Base-by-base conservation (phyloP, 495 filamentous ascomycete species). In the Penicillium samsonianum region DNA sequence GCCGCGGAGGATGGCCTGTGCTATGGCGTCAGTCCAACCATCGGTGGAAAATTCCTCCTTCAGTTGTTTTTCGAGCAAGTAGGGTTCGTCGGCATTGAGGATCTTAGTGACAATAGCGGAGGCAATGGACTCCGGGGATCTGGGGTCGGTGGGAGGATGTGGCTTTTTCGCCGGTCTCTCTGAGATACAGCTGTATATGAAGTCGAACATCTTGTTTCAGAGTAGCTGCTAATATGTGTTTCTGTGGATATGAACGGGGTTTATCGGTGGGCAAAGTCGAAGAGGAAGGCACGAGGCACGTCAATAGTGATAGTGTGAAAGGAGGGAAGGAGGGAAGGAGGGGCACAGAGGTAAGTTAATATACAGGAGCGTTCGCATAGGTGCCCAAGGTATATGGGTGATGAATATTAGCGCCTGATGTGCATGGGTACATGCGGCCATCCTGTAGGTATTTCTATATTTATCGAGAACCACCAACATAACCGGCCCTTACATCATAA, bases 21-120 rank as follows among this genome's bases (percentile, higher is more conserved):
- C 77, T 12, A 81, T 56, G 8, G 59, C 49, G 26, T 78, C 70
- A 7, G 65, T 70, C 79, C 79, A 82, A 11, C 73, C 68, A 19
- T 55, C 59, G 28, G 59, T 51, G 11, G n/a, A 16, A 45, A 68
- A 30, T 0, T 16, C 26, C 6, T 65, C 62, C 0, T 53, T 22
- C 38, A 63, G 3, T 9, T 40, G 31, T 40, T 64, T 64, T 17
- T 57, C 30, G n/a, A 67, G 61, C 1, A 23, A 16, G 5, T 51
- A 23, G 6, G 26, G 20, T 2, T 33, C 23, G 5, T 61, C 52
- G 35, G 60, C 50, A 16, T 43, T 59, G 9, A 67, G 50, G 3
- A 70, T 60, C 2, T 50, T 64, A 19, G 44, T 59, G 30, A 60
- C 20, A 20, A 65, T 58, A 0, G 60, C 30, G 22, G 60, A 62